These are phyloP conservation scores for Agrostemma githago DNA, from an alignment of 148 eudicot genomes.

Conservation along the genomic window DNA sequence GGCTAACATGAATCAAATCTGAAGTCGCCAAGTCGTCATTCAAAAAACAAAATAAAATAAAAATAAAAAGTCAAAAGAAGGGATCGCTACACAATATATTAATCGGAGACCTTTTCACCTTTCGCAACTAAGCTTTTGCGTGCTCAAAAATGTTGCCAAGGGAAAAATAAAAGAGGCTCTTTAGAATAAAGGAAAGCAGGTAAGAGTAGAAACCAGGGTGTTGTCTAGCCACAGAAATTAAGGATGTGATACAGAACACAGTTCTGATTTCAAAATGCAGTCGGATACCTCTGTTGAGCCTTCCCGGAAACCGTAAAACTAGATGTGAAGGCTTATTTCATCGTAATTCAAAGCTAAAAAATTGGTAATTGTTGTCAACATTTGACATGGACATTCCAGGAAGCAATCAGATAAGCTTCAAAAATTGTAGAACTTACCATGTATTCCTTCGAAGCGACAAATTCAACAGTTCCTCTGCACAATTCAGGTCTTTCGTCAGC, in stretches of 20 bases:
- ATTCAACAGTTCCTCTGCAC: constrained; percentile 97
- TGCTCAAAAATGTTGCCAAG: neutral
- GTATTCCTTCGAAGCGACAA: constrained; percentile 88
- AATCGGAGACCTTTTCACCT: neutral
- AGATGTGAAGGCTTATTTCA: neutral
- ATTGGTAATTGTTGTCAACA: neutral
- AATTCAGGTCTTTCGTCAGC: constrained; percentile 98
- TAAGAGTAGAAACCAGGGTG: neutral
- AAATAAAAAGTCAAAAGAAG: too few species aligned
- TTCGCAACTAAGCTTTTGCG: neutral
- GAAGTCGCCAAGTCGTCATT: too few species aligned
- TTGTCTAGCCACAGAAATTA: neutral
- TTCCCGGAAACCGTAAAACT: neutral
- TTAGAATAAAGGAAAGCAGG: neutral
- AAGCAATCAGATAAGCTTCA: neutral
- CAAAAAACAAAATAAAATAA: too few species aligned
- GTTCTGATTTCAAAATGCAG: neutral
- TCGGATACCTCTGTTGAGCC: neutral
- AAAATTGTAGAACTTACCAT: constrained; percentile 47
- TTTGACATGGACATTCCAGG: neutral
- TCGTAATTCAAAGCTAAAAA: neutral
- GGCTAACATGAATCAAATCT: too few species aligned
- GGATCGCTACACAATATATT: too few species aligned
- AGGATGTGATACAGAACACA: neutral
- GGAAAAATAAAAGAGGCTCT: neutral